Conservation (phyloP, 306 rosid genomes). For the Vachellia collinsii region DNA sequence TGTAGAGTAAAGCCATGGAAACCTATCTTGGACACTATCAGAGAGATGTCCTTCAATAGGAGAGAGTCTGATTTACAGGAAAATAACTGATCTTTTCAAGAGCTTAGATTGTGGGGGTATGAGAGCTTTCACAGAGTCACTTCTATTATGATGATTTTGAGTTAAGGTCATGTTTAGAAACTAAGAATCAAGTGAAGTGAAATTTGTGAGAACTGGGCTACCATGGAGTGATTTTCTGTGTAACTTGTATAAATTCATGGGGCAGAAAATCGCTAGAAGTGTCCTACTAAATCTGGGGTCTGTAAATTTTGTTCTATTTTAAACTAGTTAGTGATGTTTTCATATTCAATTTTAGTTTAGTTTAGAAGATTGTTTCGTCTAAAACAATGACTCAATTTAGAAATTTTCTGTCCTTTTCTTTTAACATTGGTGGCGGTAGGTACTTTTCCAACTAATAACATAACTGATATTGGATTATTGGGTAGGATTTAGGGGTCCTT, state of each 20-base stretch:
- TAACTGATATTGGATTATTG: neutral
- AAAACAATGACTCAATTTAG: neutral
- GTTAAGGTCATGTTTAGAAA: conserved; percentile 3
- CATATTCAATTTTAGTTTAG: neutral
- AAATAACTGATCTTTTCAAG: conserved; percentile 25
- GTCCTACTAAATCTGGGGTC: neutral
- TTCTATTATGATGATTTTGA: conserved; percentile 27
- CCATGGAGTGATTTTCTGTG: neutral
- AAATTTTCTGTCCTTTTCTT: neutral
- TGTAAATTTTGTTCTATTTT: neutral
- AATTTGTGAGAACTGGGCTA: neutral
- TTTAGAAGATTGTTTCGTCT: neutral
- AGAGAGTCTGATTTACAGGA: conserved; percentile 71
- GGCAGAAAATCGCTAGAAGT: neutral
- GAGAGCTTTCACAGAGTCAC: no score
- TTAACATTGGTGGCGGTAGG: neutral
- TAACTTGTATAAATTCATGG: neutral
- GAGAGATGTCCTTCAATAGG: conserved; percentile 64
- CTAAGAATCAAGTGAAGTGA: conserved; percentile 15
- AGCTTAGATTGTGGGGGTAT: conserved; percentile 21
- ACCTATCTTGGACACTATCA: conserved; percentile 76
- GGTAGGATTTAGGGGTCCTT: neutral
- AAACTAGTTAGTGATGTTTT: conserved; percentile 1
- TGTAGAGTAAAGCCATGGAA: conserved; percentile 58
- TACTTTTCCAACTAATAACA: neutral